A percentile compares a stretch with the other conserved stretches of the same genome.
Conservation (phyloP, 2,329 filamentous ascomycete species). For the Rutstroemia sydowiana region DNA sequence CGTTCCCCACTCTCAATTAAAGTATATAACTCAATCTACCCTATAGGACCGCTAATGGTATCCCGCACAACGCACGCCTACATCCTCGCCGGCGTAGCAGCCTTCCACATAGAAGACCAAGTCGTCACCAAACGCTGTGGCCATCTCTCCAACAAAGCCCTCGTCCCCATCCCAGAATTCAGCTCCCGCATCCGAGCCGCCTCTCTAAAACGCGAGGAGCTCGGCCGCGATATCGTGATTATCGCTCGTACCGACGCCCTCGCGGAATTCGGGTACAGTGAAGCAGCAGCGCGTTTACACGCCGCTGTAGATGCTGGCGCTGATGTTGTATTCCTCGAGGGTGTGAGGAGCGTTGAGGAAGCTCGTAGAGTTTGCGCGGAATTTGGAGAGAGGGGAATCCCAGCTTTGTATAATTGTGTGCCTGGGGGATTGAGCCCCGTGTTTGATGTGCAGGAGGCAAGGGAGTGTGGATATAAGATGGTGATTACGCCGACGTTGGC, state of each 20-base stretch:
- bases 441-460: conserved; percentile 44
- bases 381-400: conserved; percentile 35
- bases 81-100: conserved; percentile 45
- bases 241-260: conserved; percentile 59
- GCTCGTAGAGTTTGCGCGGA: conserved; percentile 23
- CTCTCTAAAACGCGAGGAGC: conserved; percentile 38
- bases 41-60: conserved; percentile 36
- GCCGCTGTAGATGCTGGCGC: conserved; percentile 47
- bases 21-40: not conserved
- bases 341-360: conserved; percentile 44
- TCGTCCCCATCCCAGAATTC: conserved; percentile 36
- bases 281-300: conserved; percentile 43
- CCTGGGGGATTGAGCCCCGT: conserved; percentile 47
- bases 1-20: not conserved
- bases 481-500: conserved; percentile 36
- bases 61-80: conserved; percentile 22
- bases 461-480: conserved; percentile 47
- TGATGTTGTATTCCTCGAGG: conserved; percentile 55
- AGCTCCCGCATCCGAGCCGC: conserved; percentile 48
- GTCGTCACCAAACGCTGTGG: conserved; percentile 58
- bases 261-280: conserved; percentile 49
- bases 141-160: conserved; percentile 53
- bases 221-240: conserved; percentile 46
- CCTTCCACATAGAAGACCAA: conserved; percentile 57
- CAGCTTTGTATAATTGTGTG: conserved; percentile 50